Percentiles rank a stretch among this genome's conserved stretches.
phyloP scores from a whole-genome alignment of 768 basidiomycete genomes.

The Naganishia onofrii region DNA sequence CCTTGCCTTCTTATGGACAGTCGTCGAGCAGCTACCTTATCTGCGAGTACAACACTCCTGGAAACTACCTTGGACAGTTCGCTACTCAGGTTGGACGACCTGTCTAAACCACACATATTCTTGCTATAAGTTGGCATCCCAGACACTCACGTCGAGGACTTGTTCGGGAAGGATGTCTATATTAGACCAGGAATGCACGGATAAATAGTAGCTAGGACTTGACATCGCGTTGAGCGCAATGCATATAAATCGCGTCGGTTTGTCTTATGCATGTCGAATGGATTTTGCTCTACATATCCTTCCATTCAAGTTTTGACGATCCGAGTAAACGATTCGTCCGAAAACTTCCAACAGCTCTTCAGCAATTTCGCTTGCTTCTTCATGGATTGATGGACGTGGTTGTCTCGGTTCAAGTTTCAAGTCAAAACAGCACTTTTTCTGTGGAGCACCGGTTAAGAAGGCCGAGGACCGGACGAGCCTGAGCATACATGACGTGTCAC shows the following conservation, averaged over 20 bases:
- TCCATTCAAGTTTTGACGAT: not conserved
- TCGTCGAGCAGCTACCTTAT: slow-evolving; percentile 30
- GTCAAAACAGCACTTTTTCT: not conserved
- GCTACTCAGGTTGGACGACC: slow-evolving; percentile 29
- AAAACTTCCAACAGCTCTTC: too few species aligned
- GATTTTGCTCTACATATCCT: not conserved
- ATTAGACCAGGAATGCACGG: not conserved
- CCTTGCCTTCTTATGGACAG: slow-evolving; percentile 8
- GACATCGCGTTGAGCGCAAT: not conserved
- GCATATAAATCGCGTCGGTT: not conserved
- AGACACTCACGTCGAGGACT: not conserved
- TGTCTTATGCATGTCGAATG: not conserved
- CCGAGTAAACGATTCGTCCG: too few species aligned
- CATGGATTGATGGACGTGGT: not conserved
- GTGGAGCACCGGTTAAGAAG: not conserved
- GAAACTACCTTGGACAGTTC: slow-evolving; percentile 36
- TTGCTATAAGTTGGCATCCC: not conserved
- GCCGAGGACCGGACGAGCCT: too few species aligned
- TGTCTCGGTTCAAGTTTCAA: not conserved
- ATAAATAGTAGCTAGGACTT: not conserved
- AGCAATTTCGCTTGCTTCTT: not conserved
- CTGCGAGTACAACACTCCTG: slow-evolving; percentile 37
- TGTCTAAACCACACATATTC: not conserved
- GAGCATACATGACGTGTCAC: not conserved
- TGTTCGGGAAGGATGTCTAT: not conserved